These are phyloP conservation scores for Wickerhamiella allomyrinae DNA, from an alignment of 805 yeast genomes.

Conservation along the genomic window DNA sequence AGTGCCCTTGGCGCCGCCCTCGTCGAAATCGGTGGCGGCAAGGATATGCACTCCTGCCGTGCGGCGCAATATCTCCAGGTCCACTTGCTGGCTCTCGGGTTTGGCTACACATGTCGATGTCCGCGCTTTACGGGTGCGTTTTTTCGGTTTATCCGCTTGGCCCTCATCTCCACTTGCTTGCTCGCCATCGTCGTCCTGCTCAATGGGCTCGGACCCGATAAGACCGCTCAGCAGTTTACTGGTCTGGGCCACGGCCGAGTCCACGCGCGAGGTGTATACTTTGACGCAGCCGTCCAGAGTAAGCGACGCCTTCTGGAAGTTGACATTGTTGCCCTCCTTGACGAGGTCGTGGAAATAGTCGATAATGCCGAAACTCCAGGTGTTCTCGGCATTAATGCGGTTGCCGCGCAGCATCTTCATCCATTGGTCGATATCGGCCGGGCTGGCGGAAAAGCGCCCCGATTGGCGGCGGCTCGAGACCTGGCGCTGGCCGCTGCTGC, in stretches of 20 bases:
- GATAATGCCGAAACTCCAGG: slow-evolving; percentile 83
- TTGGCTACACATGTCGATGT: slow-evolving; percentile 23
- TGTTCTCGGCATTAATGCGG: slow-evolving; percentile 68
- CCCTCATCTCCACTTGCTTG: slow-evolving; percentile 15
- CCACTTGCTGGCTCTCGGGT: slow-evolving; percentile 21
- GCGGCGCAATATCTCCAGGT: slow-evolving; percentile 21
- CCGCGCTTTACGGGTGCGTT: slow-evolving; percentile 10
- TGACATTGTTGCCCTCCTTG: slow-evolving; percentile 44
- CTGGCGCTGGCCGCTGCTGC: neutral
- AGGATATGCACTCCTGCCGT: neutral
- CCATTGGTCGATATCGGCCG: slow-evolving; percentile 54
- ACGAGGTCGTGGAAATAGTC: slow-evolving; percentile 82
- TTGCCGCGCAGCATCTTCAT: slow-evolving; percentile 60
- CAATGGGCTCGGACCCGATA: slow-evolving; percentile 23
- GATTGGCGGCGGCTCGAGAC: neutral
- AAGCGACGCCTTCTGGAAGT: slow-evolving; percentile 82
- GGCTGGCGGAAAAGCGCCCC: neutral
- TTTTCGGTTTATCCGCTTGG: slow-evolving; percentile 20
- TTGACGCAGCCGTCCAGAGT: slow-evolving; percentile 91
- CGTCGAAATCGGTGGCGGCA: slow-evolving; percentile 29
- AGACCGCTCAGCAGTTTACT: slow-evolving; percentile 70
- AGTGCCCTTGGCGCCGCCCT: slow-evolving; percentile 31
- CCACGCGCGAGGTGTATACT: slow-evolving; percentile 81
- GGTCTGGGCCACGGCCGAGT: slow-evolving; percentile 82
- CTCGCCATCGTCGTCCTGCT: slow-evolving; percentile 20